Conservation (phyloP, 1,284 basidiomycete genomes). For the Cryptococcus deneoformans region DNA sequence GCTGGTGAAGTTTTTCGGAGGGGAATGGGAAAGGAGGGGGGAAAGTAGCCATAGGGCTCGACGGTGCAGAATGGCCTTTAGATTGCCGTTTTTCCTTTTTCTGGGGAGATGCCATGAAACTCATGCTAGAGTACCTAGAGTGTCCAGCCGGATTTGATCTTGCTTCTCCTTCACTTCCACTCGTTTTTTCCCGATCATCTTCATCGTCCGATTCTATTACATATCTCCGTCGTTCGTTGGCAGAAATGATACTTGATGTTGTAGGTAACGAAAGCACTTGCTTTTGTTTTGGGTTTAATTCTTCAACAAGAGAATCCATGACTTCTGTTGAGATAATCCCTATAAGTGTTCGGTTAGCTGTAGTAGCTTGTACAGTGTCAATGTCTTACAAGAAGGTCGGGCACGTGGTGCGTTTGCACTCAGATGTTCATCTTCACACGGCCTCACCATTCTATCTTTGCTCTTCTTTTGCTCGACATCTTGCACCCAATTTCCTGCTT, state of each 20-base stretch:
- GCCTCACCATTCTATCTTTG: too few species aligned
- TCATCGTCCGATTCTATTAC: slow-evolving; percentile 8
- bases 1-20: not conserved
- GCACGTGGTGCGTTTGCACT: too few species aligned
- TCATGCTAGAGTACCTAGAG: too few species aligned
- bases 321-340: slow-evolving; percentile 14
- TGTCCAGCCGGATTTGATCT: too few species aligned
- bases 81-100: not conserved
- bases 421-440: too few species aligned
- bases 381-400: too few species aligned
- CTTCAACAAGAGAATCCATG: slow-evolving; percentile 17
- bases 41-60: not conserved
- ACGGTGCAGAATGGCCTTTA: not conserved
- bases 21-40: not conserved
- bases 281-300: slow-evolving; percentile 1
- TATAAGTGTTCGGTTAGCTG: not conserved
- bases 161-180: not conserved
- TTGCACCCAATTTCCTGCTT: too few species aligned
- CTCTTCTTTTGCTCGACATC: too few species aligned
- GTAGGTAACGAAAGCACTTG: slow-evolving; percentile 5
- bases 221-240: slow-evolving; percentile 7
- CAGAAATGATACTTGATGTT: slow-evolving; percentile 12
- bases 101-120: not conserved
- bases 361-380: too few species aligned
- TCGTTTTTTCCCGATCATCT: not conserved